A percentile compares a stretch with the other conserved stretches of the same genome.
Conservation (phyloP, 331 rosid species). For the Ulmus americana region DNA sequence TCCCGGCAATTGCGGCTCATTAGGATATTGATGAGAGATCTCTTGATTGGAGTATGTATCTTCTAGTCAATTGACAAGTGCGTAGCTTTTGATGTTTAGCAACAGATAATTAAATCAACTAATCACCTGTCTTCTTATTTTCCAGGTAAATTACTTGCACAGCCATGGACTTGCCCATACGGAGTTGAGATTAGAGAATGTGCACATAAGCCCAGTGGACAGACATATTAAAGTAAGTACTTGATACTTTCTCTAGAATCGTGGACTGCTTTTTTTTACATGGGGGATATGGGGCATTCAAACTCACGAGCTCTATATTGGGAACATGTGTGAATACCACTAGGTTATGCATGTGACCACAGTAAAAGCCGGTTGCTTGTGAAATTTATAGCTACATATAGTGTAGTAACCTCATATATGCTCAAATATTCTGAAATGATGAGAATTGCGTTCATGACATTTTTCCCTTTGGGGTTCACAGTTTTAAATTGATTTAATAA, state of each 20-base stretch:
- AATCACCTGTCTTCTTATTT: conserved; percentile 14
- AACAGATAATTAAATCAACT: conserved; percentile 22
- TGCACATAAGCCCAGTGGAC: conserved; percentile 94
- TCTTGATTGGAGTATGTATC: conserved; percentile 74
- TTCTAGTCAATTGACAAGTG: neutral
- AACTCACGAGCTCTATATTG: too few species aligned
- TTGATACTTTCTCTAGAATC: conserved; percentile 1
- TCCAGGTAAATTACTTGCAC: conserved; percentile 89
- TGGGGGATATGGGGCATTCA: too few species aligned
- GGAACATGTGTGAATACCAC: neutral
- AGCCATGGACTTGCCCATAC: conserved; percentile 98
- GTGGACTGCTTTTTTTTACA: neutral
- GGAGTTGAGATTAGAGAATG: conserved; percentile 84
- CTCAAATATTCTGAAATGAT: neutral
- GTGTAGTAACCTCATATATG: neutral
- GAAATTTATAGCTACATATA: neutral
- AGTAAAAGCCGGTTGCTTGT: neutral
- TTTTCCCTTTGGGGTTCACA: neutral
- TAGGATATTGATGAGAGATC: conserved; percentile 94
- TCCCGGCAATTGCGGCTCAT: conserved; percentile 74
- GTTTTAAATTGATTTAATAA: neutral
- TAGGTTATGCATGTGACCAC: neutral
- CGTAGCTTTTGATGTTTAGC: neutral
- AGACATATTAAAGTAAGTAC: conserved; percentile 88
- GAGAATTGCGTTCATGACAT: neutral